Evolutionary conservation across 2,329 filamentous ascomycete species (phyloP).

Genomic region (Sordariomycetes sp.): DNA sequence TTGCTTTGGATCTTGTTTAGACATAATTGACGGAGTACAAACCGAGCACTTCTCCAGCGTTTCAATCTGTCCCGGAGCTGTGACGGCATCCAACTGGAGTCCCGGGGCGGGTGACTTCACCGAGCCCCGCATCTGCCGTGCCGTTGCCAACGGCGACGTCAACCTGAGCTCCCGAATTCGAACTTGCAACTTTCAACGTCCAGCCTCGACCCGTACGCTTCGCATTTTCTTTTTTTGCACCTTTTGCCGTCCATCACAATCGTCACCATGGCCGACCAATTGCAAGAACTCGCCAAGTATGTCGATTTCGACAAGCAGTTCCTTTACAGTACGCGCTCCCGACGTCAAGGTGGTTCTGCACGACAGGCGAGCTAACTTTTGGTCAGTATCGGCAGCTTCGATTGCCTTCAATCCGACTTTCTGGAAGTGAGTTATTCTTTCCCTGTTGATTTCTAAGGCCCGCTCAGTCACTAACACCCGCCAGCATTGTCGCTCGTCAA

Average conservation of each 20-base stretch:
- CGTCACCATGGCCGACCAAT: constrained; percentile 1
- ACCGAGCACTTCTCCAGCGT: background rate
- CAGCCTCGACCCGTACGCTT: background rate
- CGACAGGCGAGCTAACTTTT: constrained; percentile 10
- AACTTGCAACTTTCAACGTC: constrained; percentile 1
- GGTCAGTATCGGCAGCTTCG: constrained; percentile 64
- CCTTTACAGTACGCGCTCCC: constrained; percentile 47
- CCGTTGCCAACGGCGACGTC: background rate
- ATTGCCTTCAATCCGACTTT: constrained; percentile 98
- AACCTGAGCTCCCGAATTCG: background rate
- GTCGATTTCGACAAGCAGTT: constrained; percentile 60
- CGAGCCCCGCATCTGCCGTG: background rate
- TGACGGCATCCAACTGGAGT: too few species aligned
- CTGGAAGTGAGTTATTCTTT: constrained; percentile 74
- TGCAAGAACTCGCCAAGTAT: constrained; percentile 46
- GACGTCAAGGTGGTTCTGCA: background rate
- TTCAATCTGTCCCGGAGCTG: too few species aligned
- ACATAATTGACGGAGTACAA: background rate
- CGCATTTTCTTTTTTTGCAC: background rate
- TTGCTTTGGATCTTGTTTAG: background rate
- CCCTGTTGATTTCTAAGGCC: too few species aligned
- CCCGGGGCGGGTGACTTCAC: background rate
- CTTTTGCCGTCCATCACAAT: background rate
- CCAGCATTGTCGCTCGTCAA: constrained; percentile 75
- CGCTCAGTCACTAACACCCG: constrained; percentile 17